Evolutionary conservation across 768 basidiomycete species (phyloP).

Genomic region (Pilatotrama ljubarskyi): DNA sequence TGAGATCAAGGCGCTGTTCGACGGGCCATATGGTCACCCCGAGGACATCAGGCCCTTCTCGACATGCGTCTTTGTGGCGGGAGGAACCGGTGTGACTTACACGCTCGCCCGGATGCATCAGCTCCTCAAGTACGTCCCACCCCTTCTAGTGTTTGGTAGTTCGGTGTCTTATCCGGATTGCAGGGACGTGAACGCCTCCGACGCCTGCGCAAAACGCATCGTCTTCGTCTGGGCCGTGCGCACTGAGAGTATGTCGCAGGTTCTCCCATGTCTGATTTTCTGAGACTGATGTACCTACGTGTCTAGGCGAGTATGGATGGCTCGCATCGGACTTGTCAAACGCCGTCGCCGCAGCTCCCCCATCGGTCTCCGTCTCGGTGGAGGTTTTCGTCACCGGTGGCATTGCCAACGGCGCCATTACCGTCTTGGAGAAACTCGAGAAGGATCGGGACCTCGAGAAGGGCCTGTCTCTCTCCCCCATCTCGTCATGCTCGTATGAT

Average conservation of each 20-base stretch:
- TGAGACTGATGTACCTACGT: neutral
- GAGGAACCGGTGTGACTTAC: conserved; percentile 37
- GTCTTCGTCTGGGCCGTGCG: conserved; percentile 35
- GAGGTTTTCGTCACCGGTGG: conserved; percentile 24
- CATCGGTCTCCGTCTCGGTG: conserved; percentile 22
- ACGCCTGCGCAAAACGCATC: conserved; percentile 28
- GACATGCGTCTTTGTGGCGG: conserved; percentile 40
- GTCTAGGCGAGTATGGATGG: conserved; percentile 28
- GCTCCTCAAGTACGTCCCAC: conserved; percentile 30
- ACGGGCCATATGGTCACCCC: conserved; percentile 44
- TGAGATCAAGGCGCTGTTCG: conserved; percentile 34
- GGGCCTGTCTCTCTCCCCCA: neutral
- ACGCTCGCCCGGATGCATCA: conserved; percentile 35
- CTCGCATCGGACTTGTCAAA: conserved; percentile 14
- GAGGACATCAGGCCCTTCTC: conserved; percentile 35
- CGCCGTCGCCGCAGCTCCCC: conserved; percentile 14
- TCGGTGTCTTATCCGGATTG: neutral
- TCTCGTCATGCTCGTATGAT: too few species aligned
- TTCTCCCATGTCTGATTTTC: neutral
- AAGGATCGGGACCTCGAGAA: conserved; percentile 10
- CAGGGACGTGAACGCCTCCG: conserved; percentile 17
- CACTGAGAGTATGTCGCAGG: conserved; percentile 21
- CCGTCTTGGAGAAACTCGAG: neutral
- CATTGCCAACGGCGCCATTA: neutral
- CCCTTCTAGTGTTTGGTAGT: neutral